Conservation (phyloP, 495 filamentous ascomycete species). For the Aspergillus sparsus region DNA sequence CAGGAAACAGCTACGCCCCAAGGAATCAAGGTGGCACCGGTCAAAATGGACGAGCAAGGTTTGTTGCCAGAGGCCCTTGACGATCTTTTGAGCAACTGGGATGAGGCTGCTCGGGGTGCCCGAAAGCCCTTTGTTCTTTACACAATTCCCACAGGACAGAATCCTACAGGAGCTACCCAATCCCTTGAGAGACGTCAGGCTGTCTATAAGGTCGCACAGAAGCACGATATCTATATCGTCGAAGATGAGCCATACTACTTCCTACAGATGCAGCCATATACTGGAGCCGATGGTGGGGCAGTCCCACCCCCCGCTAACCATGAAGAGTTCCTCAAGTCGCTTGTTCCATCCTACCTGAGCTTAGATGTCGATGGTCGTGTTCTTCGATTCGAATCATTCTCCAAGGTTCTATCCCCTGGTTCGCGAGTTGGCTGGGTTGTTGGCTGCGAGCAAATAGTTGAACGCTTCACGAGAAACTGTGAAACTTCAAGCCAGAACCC, state of each 20-base stretch:
- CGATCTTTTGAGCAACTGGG: slow-evolving; percentile 66
- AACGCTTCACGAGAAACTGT: slow-evolving; percentile 72
- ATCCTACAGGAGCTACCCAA: slow-evolving; percentile 91
- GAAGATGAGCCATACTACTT: slow-evolving; percentile 99
- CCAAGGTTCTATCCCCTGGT: slow-evolving; percentile 66
- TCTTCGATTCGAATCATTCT: slow-evolving; percentile 68
- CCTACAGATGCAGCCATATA: slow-evolving; percentile 90
- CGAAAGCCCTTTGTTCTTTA: slow-evolving; percentile 70
- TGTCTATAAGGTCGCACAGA: slow-evolving; percentile 74
- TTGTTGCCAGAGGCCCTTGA: slow-evolving; percentile 68
- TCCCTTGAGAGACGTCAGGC: slow-evolving; percentile 59
- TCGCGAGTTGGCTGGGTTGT: slow-evolving; percentile 65
- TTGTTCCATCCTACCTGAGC: slow-evolving; percentile 63
- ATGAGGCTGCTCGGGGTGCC: slow-evolving; percentile 53
- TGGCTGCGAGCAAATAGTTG: slow-evolving; percentile 76
- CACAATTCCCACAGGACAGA: slow-evolving; percentile 70
- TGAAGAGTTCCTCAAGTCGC: slow-evolving; percentile 58
- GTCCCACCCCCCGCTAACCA: slow-evolving; percentile 56
- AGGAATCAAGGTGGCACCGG: slow-evolving; percentile 70
- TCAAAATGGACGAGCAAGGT: slow-evolving; percentile 78
- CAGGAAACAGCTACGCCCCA: slow-evolving; percentile 79
- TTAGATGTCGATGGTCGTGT: slow-evolving; percentile 68
- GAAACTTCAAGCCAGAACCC: slow-evolving; percentile 84
- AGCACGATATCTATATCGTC: slow-evolving; percentile 83
- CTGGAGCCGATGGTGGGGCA: slow-evolving; percentile 50